Evolutionary conservation across 345 rosid genomes (phyloP).

Genomic region (Eucalyptus virginea): DNA sequence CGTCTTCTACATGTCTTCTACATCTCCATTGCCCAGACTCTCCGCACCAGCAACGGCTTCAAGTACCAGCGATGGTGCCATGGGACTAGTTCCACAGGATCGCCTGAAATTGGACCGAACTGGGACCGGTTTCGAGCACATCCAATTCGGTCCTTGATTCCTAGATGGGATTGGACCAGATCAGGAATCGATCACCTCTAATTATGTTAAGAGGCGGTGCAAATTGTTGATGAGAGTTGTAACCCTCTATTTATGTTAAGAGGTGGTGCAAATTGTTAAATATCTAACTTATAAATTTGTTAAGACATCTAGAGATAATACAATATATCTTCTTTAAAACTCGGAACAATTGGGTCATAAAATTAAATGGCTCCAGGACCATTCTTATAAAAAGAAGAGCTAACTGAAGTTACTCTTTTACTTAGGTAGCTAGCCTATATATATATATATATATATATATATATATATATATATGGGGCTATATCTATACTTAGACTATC

Average conservation of each 20-base stretch:
- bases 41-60: too few relatives aligned
- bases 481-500: background rate
- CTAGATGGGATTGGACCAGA: too few relatives aligned
- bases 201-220: too few relatives aligned
- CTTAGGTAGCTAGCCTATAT: background rate
- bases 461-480: background rate
- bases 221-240: background rate
- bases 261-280: background rate
- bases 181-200: too few relatives aligned
- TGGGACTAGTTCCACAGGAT: too few relatives aligned
- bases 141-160: too few relatives aligned
- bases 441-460: background rate
- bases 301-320: background rate
- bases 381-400: background rate
- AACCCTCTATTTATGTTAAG: background rate
- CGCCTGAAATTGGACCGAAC: too few relatives aligned
- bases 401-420: background rate
- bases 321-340: background rate
- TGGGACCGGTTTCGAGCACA: too few relatives aligned
- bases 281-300: background rate
- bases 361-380: background rate
- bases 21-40: too few relatives aligned
- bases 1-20: too few relatives aligned
- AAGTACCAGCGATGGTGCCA: too few relatives aligned
- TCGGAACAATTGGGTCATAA: background rate